A percentile compares a stretch with the other conserved stretches of the same genome.
Conservation (phyloP, 1,284 basidiomycete genomes). For the Hemileia vastatrix region DNA sequence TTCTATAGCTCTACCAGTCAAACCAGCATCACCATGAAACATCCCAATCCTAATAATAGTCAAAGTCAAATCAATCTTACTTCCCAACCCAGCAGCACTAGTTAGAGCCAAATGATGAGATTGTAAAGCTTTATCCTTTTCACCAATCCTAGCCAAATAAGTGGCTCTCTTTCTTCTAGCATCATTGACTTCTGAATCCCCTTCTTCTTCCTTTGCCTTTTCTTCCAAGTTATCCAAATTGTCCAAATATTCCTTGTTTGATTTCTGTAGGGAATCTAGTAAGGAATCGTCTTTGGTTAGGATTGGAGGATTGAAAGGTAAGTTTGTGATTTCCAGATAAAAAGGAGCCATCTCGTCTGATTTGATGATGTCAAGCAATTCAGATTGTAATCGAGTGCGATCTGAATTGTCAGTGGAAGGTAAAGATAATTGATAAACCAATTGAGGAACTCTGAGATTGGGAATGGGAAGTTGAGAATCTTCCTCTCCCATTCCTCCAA, state of each 20-base stretch:
- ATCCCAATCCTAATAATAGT: slow-evolving; percentile 40
- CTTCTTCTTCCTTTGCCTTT: slow-evolving; percentile 81
- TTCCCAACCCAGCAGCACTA: slow-evolving; percentile 40
- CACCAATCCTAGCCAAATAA: slow-evolving; percentile 80
- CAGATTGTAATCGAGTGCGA: no score
- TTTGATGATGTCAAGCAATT: not conserved
- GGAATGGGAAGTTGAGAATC: slow-evolving; percentile 66
- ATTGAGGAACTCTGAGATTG: slow-evolving; percentile 67
- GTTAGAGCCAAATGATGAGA: slow-evolving; percentile 36
- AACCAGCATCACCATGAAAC: slow-evolving; percentile 41
- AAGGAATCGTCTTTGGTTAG: slow-evolving; percentile 52
- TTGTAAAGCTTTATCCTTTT: slow-evolving; percentile 56
- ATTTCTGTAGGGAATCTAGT: slow-evolving; percentile 60
- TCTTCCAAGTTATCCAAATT: slow-evolving; percentile 67
- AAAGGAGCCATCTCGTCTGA: slow-evolving; percentile 40
- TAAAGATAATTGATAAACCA: slow-evolving; percentile 46
- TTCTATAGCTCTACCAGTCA: slow-evolving; percentile 33
- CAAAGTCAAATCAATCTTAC: slow-evolving; percentile 40
- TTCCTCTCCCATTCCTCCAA: slow-evolving; percentile 59
- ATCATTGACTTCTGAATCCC: slow-evolving; percentile 86
- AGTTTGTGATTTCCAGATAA: slow-evolving; percentile 35
- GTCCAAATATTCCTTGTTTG: slow-evolving; percentile 66
- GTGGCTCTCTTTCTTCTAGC: slow-evolving; percentile 73
- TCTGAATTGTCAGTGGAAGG: not conserved
- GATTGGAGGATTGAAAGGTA: slow-evolving; percentile 41